phyloP scores from a whole-genome alignment of 805 yeast species.

The Priceomyces carsonii region DNA sequence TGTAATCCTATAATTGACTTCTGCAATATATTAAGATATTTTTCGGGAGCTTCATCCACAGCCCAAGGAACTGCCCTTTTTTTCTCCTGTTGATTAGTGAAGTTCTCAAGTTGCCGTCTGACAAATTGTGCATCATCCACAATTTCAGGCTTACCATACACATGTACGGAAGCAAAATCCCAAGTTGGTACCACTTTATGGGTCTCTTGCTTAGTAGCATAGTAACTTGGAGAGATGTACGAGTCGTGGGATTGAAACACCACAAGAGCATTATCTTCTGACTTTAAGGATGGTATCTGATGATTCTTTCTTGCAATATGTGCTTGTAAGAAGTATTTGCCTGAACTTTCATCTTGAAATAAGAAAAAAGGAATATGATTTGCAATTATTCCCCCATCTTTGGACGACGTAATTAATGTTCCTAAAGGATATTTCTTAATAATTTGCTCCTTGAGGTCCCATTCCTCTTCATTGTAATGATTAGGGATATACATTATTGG shows the following conservation, averaged over 20 bases:
- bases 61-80: slow-evolving; percentile 49
- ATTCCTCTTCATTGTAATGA: slow-evolving; percentile 28
- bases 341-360: slow-evolving; percentile 32
- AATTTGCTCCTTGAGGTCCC: slow-evolving; percentile 40
- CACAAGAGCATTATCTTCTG: slow-evolving; percentile 43
- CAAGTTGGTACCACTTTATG: slow-evolving; percentile 72
- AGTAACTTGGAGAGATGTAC: slow-evolving; percentile 62
- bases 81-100: slow-evolving; percentile 51
- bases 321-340: slow-evolving; percentile 46
- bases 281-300: slow-evolving; percentile 45
- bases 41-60: slow-evolving; percentile 57
- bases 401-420: slow-evolving; percentile 44
- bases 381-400: slow-evolving; percentile 45
- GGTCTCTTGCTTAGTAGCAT: slow-evolving; percentile 53
- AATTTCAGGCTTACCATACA: slow-evolving; percentile 50
- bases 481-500: slow-evolving; percentile 38
- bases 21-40: slow-evolving; percentile 41
- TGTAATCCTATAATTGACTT: slow-evolving; percentile 58
- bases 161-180: slow-evolving; percentile 62
- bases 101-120: slow-evolving; percentile 39
- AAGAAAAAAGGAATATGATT: slow-evolving; percentile 59
- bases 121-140: slow-evolving; percentile 49
- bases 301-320: slow-evolving; percentile 57
- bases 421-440: slow-evolving; percentile 54
- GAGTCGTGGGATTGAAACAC: slow-evolving; percentile 53